Percentiles rank a stretch among this genome's conserved stretches.
Evolutionary conservation across 2,329 filamentous ascomycete species (phyloP).

Genomic region (Waltergamsia citrina): DNA sequence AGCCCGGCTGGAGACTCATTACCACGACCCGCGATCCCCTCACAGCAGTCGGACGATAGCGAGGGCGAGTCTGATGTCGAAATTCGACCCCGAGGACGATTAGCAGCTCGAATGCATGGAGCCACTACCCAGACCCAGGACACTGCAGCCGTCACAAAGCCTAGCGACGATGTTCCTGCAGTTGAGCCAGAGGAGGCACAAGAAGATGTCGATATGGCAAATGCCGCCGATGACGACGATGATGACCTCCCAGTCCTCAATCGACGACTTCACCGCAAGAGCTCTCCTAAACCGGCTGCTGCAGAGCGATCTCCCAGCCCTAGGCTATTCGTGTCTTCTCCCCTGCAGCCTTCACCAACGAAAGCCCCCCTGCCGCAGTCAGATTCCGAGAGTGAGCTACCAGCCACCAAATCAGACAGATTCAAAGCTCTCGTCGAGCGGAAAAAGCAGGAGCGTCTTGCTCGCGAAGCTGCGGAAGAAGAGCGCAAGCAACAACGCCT

Average conservation of each 20-base stretch:
- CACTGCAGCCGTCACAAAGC: slow-evolving; percentile 9
- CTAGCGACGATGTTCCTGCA: slow-evolving; percentile 15
- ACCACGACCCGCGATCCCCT: slow-evolving; percentile 7
- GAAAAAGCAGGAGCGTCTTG: slow-evolving; percentile 63
- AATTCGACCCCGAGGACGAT: slow-evolving; percentile 47
- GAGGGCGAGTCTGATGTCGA: slow-evolving; percentile 29
- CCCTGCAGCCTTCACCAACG: slow-evolving; percentile 22
- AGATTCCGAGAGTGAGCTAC: slow-evolving; percentile 37
- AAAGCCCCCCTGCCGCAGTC: slow-evolving; percentile 20
- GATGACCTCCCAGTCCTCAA: slow-evolving; percentile 29
- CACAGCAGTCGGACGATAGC: slow-evolving; percentile 25
- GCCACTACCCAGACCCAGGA: too few species aligned
- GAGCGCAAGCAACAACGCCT: slow-evolving; percentile 34
- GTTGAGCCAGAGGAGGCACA: slow-evolving; percentile 13
- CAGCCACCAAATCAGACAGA: slow-evolving; percentile 41
- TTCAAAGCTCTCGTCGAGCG: slow-evolving; percentile 64
- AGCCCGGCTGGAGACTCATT: too few species aligned
- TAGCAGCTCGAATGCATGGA: slow-evolving; percentile 55
- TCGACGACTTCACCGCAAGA: slow-evolving; percentile 27
- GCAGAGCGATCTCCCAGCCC: slow-evolving; percentile 21
- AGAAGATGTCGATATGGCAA: slow-evolving; percentile 16
- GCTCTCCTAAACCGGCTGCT: slow-evolving; percentile 18
- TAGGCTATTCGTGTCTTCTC: slow-evolving; percentile 48
- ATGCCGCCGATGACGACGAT: slow-evolving; percentile 27
- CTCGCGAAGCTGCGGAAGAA: slow-evolving; percentile 51